These are phyloP conservation scores for Aspergillus carbonarius DNA, from an alignment of 2,329 filamentous ascomycete species.

Conservation along the genomic window DNA sequence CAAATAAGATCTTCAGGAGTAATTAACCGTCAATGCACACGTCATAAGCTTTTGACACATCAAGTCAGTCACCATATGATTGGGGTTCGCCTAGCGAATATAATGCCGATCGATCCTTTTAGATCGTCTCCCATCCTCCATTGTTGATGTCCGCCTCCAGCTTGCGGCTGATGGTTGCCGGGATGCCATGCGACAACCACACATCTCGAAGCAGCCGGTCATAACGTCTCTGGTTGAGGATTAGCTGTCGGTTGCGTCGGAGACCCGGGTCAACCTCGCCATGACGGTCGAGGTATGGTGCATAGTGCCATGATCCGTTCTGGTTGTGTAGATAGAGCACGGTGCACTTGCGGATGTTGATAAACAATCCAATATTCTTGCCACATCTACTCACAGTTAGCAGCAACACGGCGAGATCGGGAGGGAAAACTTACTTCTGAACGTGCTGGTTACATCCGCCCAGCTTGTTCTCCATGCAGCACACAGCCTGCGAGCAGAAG, in stretches of 20 bases:
- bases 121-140: conserved; percentile 84
- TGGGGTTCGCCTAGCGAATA: too few species aligned
- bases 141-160: conserved; percentile 95
- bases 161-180: conserved; percentile 83
- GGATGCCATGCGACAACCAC: conserved; percentile 83
- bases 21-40: background rate
- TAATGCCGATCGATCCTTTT: conserved; percentile 12
- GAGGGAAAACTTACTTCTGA: conserved; percentile 62
- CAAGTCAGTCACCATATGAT: background rate
- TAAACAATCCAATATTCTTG: conserved; percentile 84
- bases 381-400: conserved; percentile 65
- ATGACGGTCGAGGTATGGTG: conserved; percentile 93
- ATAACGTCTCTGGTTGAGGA: conserved; percentile 90
- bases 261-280: conserved; percentile 94
- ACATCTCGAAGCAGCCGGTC: conserved; percentile 81
- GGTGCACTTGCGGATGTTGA: conserved; percentile 95
- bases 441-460: conserved; percentile 92
- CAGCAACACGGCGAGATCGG: conserved; percentile 11
- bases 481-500: conserved; percentile 90
- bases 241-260: conserved; percentile 81
- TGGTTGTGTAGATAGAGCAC: conserved; percentile 80
- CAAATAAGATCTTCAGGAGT: background rate
- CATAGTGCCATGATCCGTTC: conserved; percentile 79
- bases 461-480: conserved; percentile 70
- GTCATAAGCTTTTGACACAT: background rate